phyloP scores from a whole-genome alignment of 2,329 filamentous ascomycete species.

The Ceratocystis alfenasii region DNA sequence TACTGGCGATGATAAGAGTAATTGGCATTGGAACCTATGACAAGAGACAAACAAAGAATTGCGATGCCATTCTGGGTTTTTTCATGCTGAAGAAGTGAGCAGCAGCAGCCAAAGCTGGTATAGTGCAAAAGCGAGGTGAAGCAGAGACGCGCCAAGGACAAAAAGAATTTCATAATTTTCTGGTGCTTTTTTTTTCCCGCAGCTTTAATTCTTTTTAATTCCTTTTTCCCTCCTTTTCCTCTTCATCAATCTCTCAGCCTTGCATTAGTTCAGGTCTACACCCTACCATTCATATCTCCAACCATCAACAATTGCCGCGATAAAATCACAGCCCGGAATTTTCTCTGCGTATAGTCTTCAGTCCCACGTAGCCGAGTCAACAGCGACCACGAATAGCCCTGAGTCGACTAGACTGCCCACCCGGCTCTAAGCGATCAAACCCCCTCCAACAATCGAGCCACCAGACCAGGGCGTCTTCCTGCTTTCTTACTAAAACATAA shows the following conservation, averaged over 20 bases:
- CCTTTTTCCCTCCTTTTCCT: not conserved
- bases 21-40: too few relatives aligned
- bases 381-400: too few relatives aligned
- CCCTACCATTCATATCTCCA: not conserved
- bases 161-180: not conserved
- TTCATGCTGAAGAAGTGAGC: too few relatives aligned
- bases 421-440: conserved; percentile 4
- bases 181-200: conserved; percentile 8
- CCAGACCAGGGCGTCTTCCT: not conserved
- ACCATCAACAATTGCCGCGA: not conserved
- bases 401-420: not conserved
- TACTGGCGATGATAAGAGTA: too few relatives aligned
- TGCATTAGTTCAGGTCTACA: not conserved
- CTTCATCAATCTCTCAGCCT: not conserved
- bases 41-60: too few relatives aligned
- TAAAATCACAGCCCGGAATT: not conserved
- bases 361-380: too few relatives aligned
- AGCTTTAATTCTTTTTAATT: not conserved
- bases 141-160: not conserved
- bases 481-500: too few relatives aligned
- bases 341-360: not conserved
- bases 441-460: not conserved
- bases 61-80: too few relatives aligned
- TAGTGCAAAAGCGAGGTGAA: too few relatives aligned
- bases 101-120: too few relatives aligned